These are phyloP conservation scores for Eimeria acervulina DNA, from an alignment of 169 alveolate species.

Conservation along the genomic window DNA sequence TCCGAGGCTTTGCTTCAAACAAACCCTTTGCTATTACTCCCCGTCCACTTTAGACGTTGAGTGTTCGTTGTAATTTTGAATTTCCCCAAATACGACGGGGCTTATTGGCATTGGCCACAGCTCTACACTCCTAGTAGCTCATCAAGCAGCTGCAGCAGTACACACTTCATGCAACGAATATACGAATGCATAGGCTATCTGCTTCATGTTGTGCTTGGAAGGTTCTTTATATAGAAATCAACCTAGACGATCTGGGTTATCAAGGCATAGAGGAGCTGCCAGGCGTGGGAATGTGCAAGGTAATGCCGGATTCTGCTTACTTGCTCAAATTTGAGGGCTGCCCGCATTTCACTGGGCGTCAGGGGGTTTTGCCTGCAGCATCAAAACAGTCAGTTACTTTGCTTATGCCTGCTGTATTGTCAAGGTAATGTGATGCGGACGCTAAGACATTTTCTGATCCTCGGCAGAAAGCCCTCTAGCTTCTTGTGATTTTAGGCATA, in stretches of 20 bases:
- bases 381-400: not conserved
- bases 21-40: not conserved
- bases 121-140: slow-evolving; percentile 12
- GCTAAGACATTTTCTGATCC: too few species aligned
- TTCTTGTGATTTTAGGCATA: too few species aligned
- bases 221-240: not conserved
- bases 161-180: too few species aligned
- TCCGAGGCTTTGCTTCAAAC: not conserved
- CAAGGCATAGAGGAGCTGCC: not conserved
- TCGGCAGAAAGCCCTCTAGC: too few species aligned
- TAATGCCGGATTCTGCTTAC: not conserved
- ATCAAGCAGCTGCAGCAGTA: slow-evolving; percentile 25
- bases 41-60: not conserved
- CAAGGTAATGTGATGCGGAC: not conserved
- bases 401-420: not conserved
- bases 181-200: not conserved
- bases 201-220: not conserved
- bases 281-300: too few species aligned
- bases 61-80: too few species aligned
- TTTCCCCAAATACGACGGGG: not conserved
- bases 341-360: not conserved
- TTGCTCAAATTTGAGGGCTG: slow-evolving; percentile 50
- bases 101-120: not conserved
- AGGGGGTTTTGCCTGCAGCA: slow-evolving; percentile 45
- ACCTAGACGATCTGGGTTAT: not conserved